Percentiles rank a stretch among this genome's conserved stretches.
Evolutionary conservation across 192 early-diverging fungal genomes (phyloP).

Genomic region (Borealophlyctis nickersoniae): DNA sequence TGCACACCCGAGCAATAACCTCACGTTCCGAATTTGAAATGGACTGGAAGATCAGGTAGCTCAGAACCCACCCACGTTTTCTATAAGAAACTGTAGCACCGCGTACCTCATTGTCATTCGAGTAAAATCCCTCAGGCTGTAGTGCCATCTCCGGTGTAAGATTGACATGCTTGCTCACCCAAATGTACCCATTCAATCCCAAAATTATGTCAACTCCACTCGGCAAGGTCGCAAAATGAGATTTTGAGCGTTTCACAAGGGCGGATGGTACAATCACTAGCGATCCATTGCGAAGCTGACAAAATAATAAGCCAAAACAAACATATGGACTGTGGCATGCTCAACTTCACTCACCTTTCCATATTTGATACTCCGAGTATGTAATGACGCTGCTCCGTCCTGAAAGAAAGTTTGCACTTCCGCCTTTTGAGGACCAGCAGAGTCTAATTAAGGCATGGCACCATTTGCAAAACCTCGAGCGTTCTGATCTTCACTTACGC

Average conservation of each 20-base stretch:
- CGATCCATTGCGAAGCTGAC: slow-evolving; percentile 68
- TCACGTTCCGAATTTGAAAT: slow-evolving; percentile 73
- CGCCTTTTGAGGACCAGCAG: too few relatives aligned
- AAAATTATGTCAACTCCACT: slow-evolving; percentile 92
- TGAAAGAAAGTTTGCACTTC: slow-evolving; percentile 82
- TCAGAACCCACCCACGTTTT: not conserved
- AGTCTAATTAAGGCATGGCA: too few relatives aligned
- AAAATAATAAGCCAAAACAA: too few relatives aligned
- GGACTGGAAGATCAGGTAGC: slow-evolving; percentile 25
- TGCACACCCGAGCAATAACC: slow-evolving; percentile 85
- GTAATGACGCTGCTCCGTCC: slow-evolving; percentile 84
- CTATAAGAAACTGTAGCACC: slow-evolving; percentile 2
- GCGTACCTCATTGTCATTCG: slow-evolving; percentile 82
- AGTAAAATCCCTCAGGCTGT: slow-evolving; percentile 77
- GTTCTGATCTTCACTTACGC: slow-evolving; percentile 48
- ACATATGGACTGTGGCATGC: not conserved
- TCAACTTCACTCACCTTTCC: slow-evolving; percentile 70
- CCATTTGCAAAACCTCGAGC: not conserved
- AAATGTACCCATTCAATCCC: slow-evolving; percentile 96
- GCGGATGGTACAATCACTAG: slow-evolving; percentile 84
- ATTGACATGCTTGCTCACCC: slow-evolving; percentile 75
- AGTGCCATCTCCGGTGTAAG: slow-evolving; percentile 46
- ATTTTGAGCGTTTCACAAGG: slow-evolving; percentile 86
- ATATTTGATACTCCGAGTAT: slow-evolving; percentile 87
- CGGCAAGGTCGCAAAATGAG: slow-evolving; percentile 88